Evolutionary conservation across 192 early-diverging fungal species (phyloP).

Genomic region (Radiomyces spectabilis): DNA sequence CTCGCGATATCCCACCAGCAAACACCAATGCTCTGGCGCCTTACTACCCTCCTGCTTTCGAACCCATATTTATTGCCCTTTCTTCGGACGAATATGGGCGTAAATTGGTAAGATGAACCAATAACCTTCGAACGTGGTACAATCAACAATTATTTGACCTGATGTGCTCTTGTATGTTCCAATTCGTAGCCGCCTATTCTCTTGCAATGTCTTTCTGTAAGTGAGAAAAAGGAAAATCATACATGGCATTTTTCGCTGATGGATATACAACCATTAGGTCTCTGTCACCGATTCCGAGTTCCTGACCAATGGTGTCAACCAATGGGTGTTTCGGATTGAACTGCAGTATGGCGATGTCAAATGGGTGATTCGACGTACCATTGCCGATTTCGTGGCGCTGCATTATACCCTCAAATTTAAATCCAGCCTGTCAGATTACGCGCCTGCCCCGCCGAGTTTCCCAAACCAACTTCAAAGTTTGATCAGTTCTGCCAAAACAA

Average conservation of each 20-base stretch:
- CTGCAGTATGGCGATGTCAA: conserved; percentile 68
- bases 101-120: conserved; percentile 10
- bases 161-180: background rate
- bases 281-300: conserved; percentile 25
- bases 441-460: conserved; percentile 12
- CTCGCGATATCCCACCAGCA: background rate
- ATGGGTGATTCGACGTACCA: conserved; percentile 60
- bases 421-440: conserved; percentile 24
- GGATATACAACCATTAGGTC: conserved; percentile 23
- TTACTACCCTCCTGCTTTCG: conserved; percentile 27
- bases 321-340: conserved; percentile 58
- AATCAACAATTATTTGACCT: no score
- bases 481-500: conserved; percentile 19
- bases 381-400: conserved; percentile 56
- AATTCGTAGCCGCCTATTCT: conserved; percentile 27
- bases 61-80: conserved; percentile 18
- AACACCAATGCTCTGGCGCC: conserved; percentile 10
- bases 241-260: no score
- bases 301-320: conserved; percentile 14
- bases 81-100: conserved; percentile 22
- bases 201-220: conserved; percentile 25
- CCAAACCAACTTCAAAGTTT: conserved; percentile 19
- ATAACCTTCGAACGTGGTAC: no score
- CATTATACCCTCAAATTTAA: conserved; percentile 53
- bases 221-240: no score